These are phyloP conservation scores for Phytophthora chlamydospora DNA, from an alignment of 352 stramenopile species.

Conservation along the genomic window DNA sequence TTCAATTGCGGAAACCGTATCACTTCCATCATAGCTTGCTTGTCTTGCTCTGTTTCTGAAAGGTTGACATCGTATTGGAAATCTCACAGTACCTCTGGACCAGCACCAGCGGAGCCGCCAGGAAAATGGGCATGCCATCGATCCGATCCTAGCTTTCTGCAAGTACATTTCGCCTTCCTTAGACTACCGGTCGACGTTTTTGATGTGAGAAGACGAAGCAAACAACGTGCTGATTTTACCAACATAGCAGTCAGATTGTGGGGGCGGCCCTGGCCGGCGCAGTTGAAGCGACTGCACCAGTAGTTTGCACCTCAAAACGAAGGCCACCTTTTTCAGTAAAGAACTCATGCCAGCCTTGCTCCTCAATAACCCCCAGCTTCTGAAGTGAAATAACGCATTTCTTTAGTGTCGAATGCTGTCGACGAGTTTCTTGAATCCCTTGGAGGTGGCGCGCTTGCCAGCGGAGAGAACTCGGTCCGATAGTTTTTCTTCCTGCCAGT, in stretches of 20 bases:
- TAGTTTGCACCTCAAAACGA: no score
- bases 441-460: constrained; percentile 59
- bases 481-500: constrained; percentile 78
- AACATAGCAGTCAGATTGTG: no score
- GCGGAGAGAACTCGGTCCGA: constrained; percentile 65
- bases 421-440: constrained; percentile 52
- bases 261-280: no score
- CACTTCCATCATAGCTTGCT: constrained; percentile 34
- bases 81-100: constrained; percentile 35
- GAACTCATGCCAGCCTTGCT: no score
- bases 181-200: no score
- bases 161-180: no score
- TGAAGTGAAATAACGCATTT: constrained; percentile 3
- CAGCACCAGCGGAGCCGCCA: constrained; percentile 56
- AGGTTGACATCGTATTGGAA: constrained; percentile 19
- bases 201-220: no score
- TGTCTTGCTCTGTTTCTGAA: constrained; percentile 39
- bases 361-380: no score
- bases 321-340: no score
- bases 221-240: no score
- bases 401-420: constrained; percentile 40
- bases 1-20: constrained; percentile 7
- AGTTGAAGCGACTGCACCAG: no score
- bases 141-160: no score
- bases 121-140: constrained; percentile 56